These are phyloP conservation scores for Scleromitrula shiraiana DNA, from an alignment of 2,329 filamentous ascomycete genomes.

Conservation along the genomic window DNA sequence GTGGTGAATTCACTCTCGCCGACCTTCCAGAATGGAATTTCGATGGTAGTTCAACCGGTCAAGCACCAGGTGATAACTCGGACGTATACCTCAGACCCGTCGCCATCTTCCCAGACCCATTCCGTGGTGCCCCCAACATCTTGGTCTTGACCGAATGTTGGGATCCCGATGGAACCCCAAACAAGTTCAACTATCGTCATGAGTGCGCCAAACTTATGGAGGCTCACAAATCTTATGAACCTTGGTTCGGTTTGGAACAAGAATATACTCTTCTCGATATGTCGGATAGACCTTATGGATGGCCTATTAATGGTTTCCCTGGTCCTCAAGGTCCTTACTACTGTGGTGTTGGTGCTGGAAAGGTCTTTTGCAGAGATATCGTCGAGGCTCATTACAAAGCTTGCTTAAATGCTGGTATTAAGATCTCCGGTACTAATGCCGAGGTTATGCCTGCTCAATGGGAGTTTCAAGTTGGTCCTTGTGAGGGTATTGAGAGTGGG, in stretches of 20 bases:
- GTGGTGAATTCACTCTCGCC: conserved; percentile 36
- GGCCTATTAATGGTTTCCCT: conserved; percentile 73
- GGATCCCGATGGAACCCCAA: conserved; percentile 88
- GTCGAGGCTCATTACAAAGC: conserved; percentile 92
- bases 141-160: conserved; percentile 92
- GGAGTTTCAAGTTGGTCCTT: conserved; percentile 96
- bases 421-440: conserved; percentile 97
- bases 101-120: conserved; percentile 84
- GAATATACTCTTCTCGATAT: conserved; percentile 92
- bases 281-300: conserved; percentile 84
- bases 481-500: conserved; percentile 73
- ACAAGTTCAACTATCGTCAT: conserved; percentile 97
- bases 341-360: conserved; percentile 95
- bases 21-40: conserved; percentile 76
- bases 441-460: conserved; percentile 98
- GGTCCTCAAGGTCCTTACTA: conserved; percentile 88
- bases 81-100: conserved; percentile 93
- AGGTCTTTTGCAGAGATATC: conserved; percentile 96
- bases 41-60: conserved; percentile 82
- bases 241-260: conserved; percentile 98
- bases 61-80: conserved; percentile 91
- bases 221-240: conserved; percentile 69
- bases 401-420: conserved; percentile 74
- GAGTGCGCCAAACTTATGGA: conserved; percentile 88
- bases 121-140: conserved; percentile 84